Percentiles rank a stretch among this genome's conserved stretches.
phyloP scores from a whole-genome alignment of 2,329 filamentous ascomycete species.

The Ophiostoma angusticollis region DNA sequence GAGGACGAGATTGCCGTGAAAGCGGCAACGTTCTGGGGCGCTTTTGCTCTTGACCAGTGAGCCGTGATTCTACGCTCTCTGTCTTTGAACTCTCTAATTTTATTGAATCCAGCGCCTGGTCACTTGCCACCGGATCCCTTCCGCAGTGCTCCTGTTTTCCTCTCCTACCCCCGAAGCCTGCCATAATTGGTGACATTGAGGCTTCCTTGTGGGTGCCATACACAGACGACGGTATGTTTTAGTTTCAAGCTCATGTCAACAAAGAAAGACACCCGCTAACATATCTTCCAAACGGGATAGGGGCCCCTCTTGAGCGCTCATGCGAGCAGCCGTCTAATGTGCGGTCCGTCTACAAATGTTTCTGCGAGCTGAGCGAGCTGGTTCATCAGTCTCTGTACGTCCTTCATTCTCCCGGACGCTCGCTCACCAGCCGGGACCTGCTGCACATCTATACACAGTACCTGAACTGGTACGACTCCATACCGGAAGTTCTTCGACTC shows the following conservation, averaged over 20 bases:
- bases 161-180: slow-evolving; percentile 44
- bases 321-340: slow-evolving; percentile 55
- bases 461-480: slow-evolving; percentile 55
- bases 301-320: slow-evolving; percentile 39
- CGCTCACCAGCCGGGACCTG: slow-evolving; percentile 50
- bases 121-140: slow-evolving; percentile 47
- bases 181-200: slow-evolving; percentile 47
- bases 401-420: slow-evolving; percentile 56
- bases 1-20: slow-evolving; percentile 46
- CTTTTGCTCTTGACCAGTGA: slow-evolving; percentile 51
- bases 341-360: slow-evolving; percentile 53
- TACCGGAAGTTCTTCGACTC: slow-evolving; percentile 51
- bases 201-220: slow-evolving; percentile 47
- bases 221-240: slow-evolving; percentile 38
- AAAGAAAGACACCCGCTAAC: too few species aligned
- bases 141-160: slow-evolving; percentile 47
- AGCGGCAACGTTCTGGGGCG: slow-evolving; percentile 48
- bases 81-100: slow-evolving; percentile 11
- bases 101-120: slow-evolving; percentile 41
- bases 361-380: slow-evolving; percentile 60
- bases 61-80: too few species aligned
- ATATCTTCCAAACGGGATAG: too few species aligned
- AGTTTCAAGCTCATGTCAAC: slow-evolving; percentile 29
- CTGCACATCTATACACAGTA: slow-evolving; percentile 55
- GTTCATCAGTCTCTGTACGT: slow-evolving; percentile 59